Evolutionary conservation across 768 basidiomycete genomes (phyloP).

Genomic region (Hericium coralloides): DNA sequence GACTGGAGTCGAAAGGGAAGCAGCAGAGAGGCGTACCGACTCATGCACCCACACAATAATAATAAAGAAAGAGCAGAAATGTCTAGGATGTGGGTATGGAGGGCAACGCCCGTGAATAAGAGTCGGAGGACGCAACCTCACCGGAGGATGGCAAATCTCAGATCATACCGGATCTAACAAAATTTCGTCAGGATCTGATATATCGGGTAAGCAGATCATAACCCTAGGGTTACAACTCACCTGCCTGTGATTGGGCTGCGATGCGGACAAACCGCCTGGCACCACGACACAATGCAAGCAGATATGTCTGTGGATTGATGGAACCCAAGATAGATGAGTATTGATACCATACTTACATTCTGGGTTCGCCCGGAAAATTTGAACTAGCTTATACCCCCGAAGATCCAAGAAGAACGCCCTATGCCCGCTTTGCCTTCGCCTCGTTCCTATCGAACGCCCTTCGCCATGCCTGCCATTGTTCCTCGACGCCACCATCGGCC

Average conservation of each 20-base stretch:
- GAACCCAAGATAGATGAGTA: no score
- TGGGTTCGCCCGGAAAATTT: background rate
- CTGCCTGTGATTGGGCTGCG: no score
- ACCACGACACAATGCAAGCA: no score
- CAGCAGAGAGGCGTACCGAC: background rate
- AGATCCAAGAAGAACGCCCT: no score
- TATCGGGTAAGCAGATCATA: background rate
- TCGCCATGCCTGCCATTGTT: slow-evolving; percentile 64
- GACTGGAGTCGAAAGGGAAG: background rate
- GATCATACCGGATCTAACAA: background rate
- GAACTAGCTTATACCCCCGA: no score
- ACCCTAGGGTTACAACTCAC: background rate
- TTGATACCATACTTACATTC: background rate
- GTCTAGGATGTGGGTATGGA: background rate
- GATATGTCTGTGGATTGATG: no score
- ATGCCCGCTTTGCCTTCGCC: background rate
- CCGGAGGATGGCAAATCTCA: background rate
- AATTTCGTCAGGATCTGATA: background rate
- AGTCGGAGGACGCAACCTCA: background rate
- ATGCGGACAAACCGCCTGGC: no score
- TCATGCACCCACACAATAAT: background rate
- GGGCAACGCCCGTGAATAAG: background rate
- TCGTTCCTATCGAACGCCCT: slow-evolving; percentile 37
- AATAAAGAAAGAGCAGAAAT: background rate
- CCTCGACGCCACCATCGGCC: slow-evolving; percentile 68